Evolutionary conservation across 2,329 filamentous ascomycete species (phyloP).

Genomic region (Curvularia verruculosa): DNA sequence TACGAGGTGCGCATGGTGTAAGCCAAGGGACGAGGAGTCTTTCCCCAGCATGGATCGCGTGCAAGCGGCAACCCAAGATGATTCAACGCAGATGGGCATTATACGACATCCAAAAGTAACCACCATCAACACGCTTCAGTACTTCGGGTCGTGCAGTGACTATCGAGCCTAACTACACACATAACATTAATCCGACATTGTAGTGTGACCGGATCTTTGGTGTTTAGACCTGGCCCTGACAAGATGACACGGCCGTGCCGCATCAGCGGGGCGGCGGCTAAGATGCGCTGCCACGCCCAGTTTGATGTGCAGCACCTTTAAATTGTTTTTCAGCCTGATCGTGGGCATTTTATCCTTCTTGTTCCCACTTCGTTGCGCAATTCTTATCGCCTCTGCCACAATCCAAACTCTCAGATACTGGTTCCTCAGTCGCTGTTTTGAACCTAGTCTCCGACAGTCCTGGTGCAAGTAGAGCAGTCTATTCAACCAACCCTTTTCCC

Average conservation of each 20-base stretch:
- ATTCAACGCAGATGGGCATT: not conserved
- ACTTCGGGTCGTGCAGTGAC: not conserved
- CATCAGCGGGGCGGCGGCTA: constrained; percentile 9
- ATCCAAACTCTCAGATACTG: constrained; percentile 1
- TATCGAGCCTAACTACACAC: not conserved
- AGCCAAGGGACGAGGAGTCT: too few relatives aligned
- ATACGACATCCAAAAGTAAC: not conserved
- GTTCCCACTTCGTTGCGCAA: constrained; percentile 7
- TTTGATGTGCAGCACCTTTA: constrained; percentile 15
- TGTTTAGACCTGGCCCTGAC: not conserved
- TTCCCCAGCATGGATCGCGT: not conserved
- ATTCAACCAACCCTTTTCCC: not conserved
- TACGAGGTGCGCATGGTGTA: too few relatives aligned
- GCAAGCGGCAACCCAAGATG: not conserved
- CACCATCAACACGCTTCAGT: not conserved
- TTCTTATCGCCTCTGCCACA: constrained; percentile 1
- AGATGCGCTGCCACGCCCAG: too few relatives aligned
- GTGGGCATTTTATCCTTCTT: constrained; percentile 4
- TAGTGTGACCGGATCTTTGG: not conserved
- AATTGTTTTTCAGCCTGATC: constrained; percentile 17
- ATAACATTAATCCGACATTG: not conserved
- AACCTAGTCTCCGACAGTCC: constrained; percentile 2
- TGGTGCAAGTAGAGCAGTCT: constrained; percentile 3
- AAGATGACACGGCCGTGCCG: not conserved
- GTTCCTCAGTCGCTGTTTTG: not conserved